phyloP scores from a whole-genome alignment of 2,329 filamentous ascomycete genomes.

The Trichoderma lentiforme region DNA sequence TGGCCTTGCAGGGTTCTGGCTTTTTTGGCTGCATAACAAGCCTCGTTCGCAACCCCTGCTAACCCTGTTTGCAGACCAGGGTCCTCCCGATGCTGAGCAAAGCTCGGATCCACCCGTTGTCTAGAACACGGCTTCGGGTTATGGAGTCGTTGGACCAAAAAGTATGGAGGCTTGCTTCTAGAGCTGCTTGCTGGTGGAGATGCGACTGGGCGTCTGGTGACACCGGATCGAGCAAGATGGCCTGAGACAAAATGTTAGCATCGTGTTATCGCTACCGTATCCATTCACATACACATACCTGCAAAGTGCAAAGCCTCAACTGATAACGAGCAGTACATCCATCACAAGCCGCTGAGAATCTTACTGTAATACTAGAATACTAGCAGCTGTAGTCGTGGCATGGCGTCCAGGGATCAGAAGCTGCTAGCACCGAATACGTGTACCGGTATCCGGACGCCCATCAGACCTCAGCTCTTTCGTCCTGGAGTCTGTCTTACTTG shows the following conservation, averaged over 20 bases:
- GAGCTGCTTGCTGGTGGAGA: neutral
- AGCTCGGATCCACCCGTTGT: conserved; percentile 12
- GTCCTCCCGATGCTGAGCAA: neutral
- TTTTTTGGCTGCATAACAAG: conserved; percentile 3
- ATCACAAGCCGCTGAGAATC: neutral
- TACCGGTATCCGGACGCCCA: neutral
- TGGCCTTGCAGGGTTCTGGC: neutral
- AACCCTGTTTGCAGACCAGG: neutral
- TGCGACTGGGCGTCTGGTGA: neutral
- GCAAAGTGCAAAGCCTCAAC: neutral
- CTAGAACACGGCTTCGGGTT: conserved; percentile 3
- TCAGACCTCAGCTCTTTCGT: neutral
- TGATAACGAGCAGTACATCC: neutral
- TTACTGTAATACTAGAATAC: neutral
- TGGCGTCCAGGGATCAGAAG: neutral
- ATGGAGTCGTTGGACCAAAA: neutral
- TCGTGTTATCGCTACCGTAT: neutral
- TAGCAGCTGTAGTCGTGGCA: neutral
- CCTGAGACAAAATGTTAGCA: neutral
- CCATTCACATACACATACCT: neutral
- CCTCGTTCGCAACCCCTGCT: conserved; percentile 4
- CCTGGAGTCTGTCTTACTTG: neutral
- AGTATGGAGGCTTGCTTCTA: neutral
- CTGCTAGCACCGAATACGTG: neutral
- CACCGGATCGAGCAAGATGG: neutral